Evolutionary conservation across 2,329 filamentous ascomycete genomes (phyloP).

Genomic region (Ophiosphaerella narmari): DNA sequence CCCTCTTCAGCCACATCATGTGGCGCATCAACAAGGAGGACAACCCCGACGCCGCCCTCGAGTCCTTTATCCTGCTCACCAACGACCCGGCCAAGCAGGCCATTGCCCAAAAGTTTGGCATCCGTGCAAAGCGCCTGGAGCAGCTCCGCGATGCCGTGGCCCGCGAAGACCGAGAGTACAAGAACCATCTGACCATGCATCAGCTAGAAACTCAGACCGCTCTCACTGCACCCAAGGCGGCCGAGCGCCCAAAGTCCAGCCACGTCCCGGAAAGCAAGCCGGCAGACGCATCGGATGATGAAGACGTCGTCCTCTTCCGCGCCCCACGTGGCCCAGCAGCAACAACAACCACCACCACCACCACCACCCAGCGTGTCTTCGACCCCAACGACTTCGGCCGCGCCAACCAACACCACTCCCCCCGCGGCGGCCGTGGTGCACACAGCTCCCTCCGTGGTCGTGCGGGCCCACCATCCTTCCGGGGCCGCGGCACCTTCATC

Average conservation of each 20-base stretch:
- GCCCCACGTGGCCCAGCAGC: conserved; percentile 42
- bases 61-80: conserved; percentile 58
- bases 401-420: conserved; percentile 32
- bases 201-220: conserved; percentile 43
- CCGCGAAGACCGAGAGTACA: conserved; percentile 55
- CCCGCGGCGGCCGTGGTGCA: conserved; percentile 41
- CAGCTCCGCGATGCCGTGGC: conserved; percentile 55
- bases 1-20: conserved; percentile 57
- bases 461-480: conserved; percentile 22
- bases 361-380: conserved; percentile 44
- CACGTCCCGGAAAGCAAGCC: conserved; percentile 21
- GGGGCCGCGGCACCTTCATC: conserved; percentile 37
- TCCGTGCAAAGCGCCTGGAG: conserved; percentile 55
- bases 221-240: conserved; percentile 16
- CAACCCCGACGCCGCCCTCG: conserved; percentile 53
- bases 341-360: conserved; percentile 25
- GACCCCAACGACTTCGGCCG: conserved; percentile 57
- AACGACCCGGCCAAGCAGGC: conserved; percentile 54
- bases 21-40: conserved; percentile 57
- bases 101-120: conserved; percentile 56
- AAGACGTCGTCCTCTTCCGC: conserved; percentile 47
- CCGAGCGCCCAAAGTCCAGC: conserved; percentile 36
- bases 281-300: conserved; percentile 39
- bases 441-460: conserved; percentile 29
- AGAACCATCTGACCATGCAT: conserved; percentile 45